Evolutionary conservation across 371 early-diverging fungal species (phyloP), one percentile per base, ranked within the genome.

Genomic region (Mucor piriformis): DNA sequence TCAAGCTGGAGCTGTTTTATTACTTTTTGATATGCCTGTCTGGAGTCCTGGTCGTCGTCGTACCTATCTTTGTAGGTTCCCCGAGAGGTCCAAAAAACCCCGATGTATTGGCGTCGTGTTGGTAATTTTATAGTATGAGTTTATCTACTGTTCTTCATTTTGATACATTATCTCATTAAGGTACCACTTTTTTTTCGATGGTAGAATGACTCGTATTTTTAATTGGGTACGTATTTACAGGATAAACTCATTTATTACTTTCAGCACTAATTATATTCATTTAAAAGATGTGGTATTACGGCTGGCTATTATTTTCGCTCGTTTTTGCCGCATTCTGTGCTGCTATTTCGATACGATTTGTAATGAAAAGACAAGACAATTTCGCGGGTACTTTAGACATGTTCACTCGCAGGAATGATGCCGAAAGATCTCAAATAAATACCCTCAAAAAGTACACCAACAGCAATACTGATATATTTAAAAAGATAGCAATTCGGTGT

Each of bases 261-360:
- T 25, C 8, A 52, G 21, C 10, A 57, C 29, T 38, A 50, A 15
- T 33, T 7, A 16, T 27, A 15, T 37, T n/a, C n/a, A 42, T 53
- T 23, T 42, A 32, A 20, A 43, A 76, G 76, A 46, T 66, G 67
- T 76, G 73, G 73, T 76, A 76, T 29, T 76, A 73, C 50, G 18
- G 58, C 11, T 69, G 66, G 60, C 15, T 76, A 2, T 24, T 73
- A 15, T 57, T 73, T 34, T 55, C 69, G 4, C 25, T 56, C 2
- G 48, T 54, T 7, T 48, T 73, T 38, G 70, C 76, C 1, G 56
- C 64, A 5, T 20, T 66, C 0, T 70, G 69, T 25, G 61, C 71
- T 29, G 48, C 42, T 3, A 35, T 76, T 8, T 58, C 69, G 8
- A 61, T 76, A 13, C 7, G 51, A 15, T 61, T 57, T 27, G 58